Percentiles rank a stretch among this genome's conserved stretches.
These are phyloP conservation scores for Dipteronia sinensis DNA, from an alignment of 345 rosid genomes.

Conservation along the genomic window DNA sequence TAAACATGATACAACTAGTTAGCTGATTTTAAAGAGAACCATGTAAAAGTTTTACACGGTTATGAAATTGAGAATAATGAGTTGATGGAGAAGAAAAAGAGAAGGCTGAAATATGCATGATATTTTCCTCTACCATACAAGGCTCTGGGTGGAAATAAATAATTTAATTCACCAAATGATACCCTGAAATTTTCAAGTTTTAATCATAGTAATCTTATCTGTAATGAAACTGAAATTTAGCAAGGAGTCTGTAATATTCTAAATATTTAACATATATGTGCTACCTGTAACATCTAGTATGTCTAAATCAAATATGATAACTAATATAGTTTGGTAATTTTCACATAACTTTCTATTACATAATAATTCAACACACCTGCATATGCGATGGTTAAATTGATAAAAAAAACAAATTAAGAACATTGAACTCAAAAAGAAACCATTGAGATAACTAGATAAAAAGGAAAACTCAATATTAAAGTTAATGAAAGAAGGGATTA, in stretches of 20 bases:
- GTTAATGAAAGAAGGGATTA: conserved; percentile 3
- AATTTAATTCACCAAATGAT: not conserved
- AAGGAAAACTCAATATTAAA: not conserved
- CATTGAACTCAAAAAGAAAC: not conserved
- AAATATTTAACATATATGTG: not conserved
- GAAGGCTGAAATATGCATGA: not conserved
- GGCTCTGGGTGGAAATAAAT: not conserved
- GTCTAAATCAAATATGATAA: not conserved
- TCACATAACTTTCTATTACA: not conserved
- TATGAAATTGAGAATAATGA: not conserved
- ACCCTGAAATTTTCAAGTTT: not conserved
- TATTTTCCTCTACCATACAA: not conserved
- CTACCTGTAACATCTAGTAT: not conserved
- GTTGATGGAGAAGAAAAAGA: not conserved
- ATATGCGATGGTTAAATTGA: not conserved
- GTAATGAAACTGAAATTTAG: not conserved
- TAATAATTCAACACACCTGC: not conserved
- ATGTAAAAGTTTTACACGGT: not conserved
- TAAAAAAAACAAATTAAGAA: not conserved
- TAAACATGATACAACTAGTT: not conserved
- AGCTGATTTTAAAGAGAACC: not conserved
- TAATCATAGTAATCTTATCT: not conserved
- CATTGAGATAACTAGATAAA: not conserved
- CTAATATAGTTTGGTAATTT: not conserved
- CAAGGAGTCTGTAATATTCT: not conserved